Evolutionary conservation across 257 asterid species (phyloP), one percentile per base, ranked within the genome.

Genomic region (Rauvolfia tetraphylla): DNA sequence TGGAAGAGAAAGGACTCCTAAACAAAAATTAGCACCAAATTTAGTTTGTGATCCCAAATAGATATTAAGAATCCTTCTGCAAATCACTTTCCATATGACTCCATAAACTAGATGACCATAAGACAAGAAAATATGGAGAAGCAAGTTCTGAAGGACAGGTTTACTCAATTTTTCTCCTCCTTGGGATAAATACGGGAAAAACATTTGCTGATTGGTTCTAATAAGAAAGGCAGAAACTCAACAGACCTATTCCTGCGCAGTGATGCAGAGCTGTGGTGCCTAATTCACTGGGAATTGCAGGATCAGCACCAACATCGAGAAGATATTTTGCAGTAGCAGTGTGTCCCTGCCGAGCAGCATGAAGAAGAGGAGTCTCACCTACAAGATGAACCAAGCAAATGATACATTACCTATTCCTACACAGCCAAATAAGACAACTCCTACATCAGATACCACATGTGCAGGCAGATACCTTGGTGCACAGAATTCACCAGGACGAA

Each of bases 311-410:
- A 59, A 79, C 68, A 72, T 95, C 89, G 23, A 89, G 58, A 31
- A 95, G 96, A 84, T 89, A 95, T 76, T 88, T 89, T 36, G 96
- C 94, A 63, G 94, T 87, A 66, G 81, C 82, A 69, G 90, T 87
- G 76, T 95, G 97, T 54, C 97, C 98, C 84, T 88, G 96, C 72
- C 97, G 80, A 53, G 99, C 94, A 85, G 98, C 96, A 68, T 95
- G 99, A 61, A 81, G 80, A 49, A 95, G 90, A 72, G 99, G 96
- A 76, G 98, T 93, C 78, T 95, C 99, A 39, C 97, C 99, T 95
- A 81, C 74, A 73, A 34, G 74, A 51, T 39, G 72, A 49, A 66
- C 48, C 23, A 78, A 46, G 20, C 5, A 73, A 49, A 66, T 49
- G 2, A 38, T 36, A 36, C 42, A 38, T 66, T 9, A 66, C 13